Evolutionary conservation across 2,329 filamentous ascomycete genomes (phyloP), one percentile per base, ranked within the genome.

Genomic region (Thelonectria rubi): DNA sequence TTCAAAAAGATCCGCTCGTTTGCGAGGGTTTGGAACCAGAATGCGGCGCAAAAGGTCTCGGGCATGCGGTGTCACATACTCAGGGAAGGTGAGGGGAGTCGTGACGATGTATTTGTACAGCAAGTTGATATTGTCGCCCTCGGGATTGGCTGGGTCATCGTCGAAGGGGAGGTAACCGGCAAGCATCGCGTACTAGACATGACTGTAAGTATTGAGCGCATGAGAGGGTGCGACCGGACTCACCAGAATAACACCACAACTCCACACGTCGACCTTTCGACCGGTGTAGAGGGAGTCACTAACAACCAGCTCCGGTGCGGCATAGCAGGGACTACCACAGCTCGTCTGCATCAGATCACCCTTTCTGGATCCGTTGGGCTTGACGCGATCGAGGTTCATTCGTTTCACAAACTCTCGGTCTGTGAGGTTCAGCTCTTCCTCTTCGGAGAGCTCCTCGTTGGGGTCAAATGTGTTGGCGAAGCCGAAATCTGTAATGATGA

Each of bases 91-190:
- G 43, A 99, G 86, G 37, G 94, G 94, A 1, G 95, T 99, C 57
- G 93, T 96, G 62, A 97, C 94, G 71, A 99, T 99, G 79, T 99
- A 99, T 81, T 98, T 98, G 85, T 99, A 99, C 26, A 99, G 84
- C 11, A 99, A 85, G 76, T 99, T 99, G 81, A 99, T 99, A 76
- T 99, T 99, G 77, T 99, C 95, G 68, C 95, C 95, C 78, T 99
- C 95, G 2, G 95, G 95, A 74, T 99, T 99, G 47, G 94, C 95
- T 65, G 95, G 95, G 73, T 99, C 95, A 75, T 99, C 95, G 72
- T 99, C 95, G 73, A 99, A 99, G 3, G 95, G 95, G 12, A 99
- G 84, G 77, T 99, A 99, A 45, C 95, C 95, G 40, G 95, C 95
- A 71, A 99, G 84, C 95, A 99, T 99, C 60, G 95, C 95, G 77